phyloP scores from a whole-genome alignment of 2,329 filamentous ascomycete genomes.

The Alternaria sp. region DNA sequence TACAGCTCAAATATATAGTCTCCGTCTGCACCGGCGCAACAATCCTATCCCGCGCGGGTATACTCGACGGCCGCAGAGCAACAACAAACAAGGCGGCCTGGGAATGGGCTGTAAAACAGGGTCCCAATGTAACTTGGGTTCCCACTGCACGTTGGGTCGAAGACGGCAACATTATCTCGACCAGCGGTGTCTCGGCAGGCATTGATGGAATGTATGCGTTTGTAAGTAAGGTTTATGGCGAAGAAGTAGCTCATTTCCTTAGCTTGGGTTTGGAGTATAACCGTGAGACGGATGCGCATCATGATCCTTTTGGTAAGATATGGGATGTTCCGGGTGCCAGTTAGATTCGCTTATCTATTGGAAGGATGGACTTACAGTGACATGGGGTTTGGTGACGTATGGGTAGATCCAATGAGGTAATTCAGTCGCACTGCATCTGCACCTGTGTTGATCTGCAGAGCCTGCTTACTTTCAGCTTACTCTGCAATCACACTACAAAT shows the following conservation, averaged over 20 bases:
- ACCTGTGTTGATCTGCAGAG: rapidly evolving
- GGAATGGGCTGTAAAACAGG: constrained; percentile 57
- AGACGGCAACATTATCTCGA: constrained; percentile 73
- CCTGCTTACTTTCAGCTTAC: background rate
- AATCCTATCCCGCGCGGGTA: constrained; percentile 65
- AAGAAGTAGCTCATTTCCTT: constrained; percentile 59
- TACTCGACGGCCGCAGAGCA: constrained; percentile 67
- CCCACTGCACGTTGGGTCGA: constrained; percentile 67
- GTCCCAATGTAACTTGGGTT: constrained; percentile 63
- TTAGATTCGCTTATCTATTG: background rate
- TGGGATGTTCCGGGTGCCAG: constrained; percentile 29
- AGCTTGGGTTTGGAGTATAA: constrained; percentile 65
- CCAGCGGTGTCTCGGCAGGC: constrained; percentile 69
- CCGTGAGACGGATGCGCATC: constrained; percentile 58
- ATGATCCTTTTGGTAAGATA: constrained; percentile 64
- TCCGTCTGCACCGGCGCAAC: constrained; percentile 73
- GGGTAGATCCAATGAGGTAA: rapidly evolving
- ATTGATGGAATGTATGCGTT: constrained; percentile 69
- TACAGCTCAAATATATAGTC: constrained; percentile 60
- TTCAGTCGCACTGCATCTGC: background rate
- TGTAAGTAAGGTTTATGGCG: constrained; percentile 63
- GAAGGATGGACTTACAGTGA: rapidly evolving
- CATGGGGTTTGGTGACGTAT: background rate
- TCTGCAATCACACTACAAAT: too few species aligned
- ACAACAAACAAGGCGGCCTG: constrained; percentile 73